Evolutionary conservation across 768 basidiomycete species (phyloP), one percentile per base, ranked within the genome.

Genomic region (Coprinopsis sp.): DNA sequence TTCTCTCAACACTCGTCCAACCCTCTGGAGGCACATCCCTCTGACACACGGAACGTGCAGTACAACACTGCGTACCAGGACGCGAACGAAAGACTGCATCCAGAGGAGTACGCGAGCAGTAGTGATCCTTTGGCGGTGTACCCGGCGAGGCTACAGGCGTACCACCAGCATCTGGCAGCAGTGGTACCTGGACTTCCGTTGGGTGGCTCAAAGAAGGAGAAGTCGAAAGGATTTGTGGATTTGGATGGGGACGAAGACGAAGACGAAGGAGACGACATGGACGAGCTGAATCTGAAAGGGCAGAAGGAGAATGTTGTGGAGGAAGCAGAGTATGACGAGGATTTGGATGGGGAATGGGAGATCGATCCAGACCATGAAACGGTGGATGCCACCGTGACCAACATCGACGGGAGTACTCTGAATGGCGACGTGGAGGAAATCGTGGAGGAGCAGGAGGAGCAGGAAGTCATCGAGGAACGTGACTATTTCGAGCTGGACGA

Each of bases 91-190:
- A 25, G 16, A 23, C 14, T 16, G 18, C 33, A 39, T 33, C 45
- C 14, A 11, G 49, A 41, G 6, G 29, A 36, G 36, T 27, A 21
- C 16, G 16, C 28, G 24, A 11, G 27, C 10, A 18, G n/a, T 5
- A 42, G 40, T 21, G 40, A 42, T 29, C 40, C 40, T 11, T 18
- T 42, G 4, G 40, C 7, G 29, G 19, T n/a, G 18, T 23, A 45
- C 33, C 29, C 42, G 11, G 14, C 24, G 14, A 13, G 28, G 18
- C 36, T 78, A 51, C 63, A 65, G 16, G 60, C 65, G 21, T 81
- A 82, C 53, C 79, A 74, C 27, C 57, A 68, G 13, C 81, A 81
- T 53, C 63, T 82, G 23, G 66, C 72, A 16, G 54, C 66, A 33
- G 58, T 81, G 14, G 67, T 76, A 33, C 71, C 69, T 6, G 54